Percentiles rank a stretch among this genome's conserved stretches.
phyloP scores from a whole-genome alignment of 345 rosid species.

The Heritiera fomes region DNA sequence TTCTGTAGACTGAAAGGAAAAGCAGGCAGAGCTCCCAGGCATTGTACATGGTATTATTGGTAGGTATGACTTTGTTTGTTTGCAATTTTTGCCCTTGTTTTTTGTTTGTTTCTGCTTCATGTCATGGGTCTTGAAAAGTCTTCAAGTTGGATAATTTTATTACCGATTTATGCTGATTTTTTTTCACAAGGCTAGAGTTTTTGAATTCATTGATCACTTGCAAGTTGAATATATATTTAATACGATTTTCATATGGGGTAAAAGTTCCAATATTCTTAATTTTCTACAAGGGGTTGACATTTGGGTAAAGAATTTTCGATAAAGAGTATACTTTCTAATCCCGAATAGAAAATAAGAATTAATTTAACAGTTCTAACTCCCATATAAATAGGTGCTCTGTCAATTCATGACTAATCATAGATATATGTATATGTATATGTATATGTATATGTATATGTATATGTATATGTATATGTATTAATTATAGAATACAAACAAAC shows the following conservation, averaged over 20 bases:
- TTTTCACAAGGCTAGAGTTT: background rate
- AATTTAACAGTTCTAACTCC: too few species aligned
- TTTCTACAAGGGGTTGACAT: too few species aligned
- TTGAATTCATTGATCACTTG: background rate
- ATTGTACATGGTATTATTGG: background rate
- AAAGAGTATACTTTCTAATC: too few species aligned
- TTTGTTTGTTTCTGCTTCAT: background rate
- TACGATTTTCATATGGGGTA: background rate
- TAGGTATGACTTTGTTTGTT: background rate
- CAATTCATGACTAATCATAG: too few species aligned
- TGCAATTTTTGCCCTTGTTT: background rate
- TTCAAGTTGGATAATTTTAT: background rate
- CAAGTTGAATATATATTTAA: background rate
- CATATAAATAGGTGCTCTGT: too few species aligned
- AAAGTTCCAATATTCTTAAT: background rate
- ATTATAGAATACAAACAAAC: too few species aligned
- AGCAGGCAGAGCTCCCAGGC: conserved; percentile 1
- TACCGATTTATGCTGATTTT: background rate
- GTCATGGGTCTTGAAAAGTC: background rate
- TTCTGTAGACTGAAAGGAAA: conserved; percentile 4
- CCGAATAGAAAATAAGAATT: too few species aligned
- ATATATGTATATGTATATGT: too few species aligned
- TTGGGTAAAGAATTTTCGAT: too few species aligned
- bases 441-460: too few species aligned
- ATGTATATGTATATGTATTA: too few species aligned